Conservation (phyloP, 2,329 filamentous ascomycete genomes). For the Decorospora gaudefroyi region DNA sequence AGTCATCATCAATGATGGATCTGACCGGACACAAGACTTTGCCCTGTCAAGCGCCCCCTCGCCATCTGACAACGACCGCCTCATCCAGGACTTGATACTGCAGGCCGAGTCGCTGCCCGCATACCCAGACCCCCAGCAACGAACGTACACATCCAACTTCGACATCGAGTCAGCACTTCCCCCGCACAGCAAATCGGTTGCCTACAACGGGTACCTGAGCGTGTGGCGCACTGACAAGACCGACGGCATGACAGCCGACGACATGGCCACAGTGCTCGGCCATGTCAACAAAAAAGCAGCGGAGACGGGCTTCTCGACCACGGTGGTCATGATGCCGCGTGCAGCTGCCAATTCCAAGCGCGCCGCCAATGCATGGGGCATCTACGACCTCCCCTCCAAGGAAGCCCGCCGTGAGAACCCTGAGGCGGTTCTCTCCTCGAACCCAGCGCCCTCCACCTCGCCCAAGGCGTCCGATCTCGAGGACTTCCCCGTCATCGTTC, state of each 20-base stretch:
- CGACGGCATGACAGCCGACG: conserved; percentile 20
- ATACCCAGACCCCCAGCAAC: conserved; percentile 31
- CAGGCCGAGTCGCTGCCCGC: conserved; percentile 43
- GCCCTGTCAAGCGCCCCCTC: conserved; percentile 42
- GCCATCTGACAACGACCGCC: conserved; percentile 41
- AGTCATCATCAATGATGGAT: conserved; percentile 34
- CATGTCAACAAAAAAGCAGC: conserved; percentile 16
- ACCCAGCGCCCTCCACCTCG: conserved; percentile 33
- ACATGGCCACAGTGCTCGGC: conserved; percentile 20
- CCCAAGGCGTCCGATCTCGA: conserved; percentile 34
- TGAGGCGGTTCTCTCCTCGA: conserved; percentile 38
- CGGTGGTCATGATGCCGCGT: conserved; percentile 47
- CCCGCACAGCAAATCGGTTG: conserved; percentile 21
- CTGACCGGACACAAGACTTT: conserved; percentile 30
- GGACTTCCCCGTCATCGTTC: conserved; percentile 34
- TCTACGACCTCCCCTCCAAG: conserved; percentile 37
- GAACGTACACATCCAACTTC: conserved; percentile 32
- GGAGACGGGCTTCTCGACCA: conserved; percentile 34
- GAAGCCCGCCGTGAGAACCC: conserved; percentile 37
- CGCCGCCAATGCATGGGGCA: conserved; percentile 42
- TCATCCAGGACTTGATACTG: conserved; percentile 43
- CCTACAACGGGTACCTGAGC: conserved; percentile 40
- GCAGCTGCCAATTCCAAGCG: conserved; percentile 40
- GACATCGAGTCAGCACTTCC: conserved; percentile 30
- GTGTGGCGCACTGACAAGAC: conserved; percentile 33